A percentile compares a stretch with the other conserved stretches of the same genome.
Evolutionary conservation across 2,329 filamentous ascomycete genomes (phyloP).

Genomic region (Cladosporium oxysporum): DNA sequence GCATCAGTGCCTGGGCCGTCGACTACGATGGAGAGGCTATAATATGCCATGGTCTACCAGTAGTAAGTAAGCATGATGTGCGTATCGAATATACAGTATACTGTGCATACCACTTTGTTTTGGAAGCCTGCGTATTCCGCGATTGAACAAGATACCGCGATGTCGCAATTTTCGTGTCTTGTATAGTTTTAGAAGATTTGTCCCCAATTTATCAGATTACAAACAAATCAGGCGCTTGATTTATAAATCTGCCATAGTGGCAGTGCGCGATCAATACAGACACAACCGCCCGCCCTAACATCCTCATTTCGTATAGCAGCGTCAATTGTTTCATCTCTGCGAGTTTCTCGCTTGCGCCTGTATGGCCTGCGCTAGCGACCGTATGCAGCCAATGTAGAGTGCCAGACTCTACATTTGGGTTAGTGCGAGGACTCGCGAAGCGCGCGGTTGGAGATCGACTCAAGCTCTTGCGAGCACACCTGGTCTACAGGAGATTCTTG

Average conservation of each 20-base stretch:
- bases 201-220: no score
- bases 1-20: slow-evolving; percentile 16
- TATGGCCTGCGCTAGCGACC: background rate
- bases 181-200: no score
- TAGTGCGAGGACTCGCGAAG: background rate
- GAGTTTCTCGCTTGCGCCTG: background rate
- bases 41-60: background rate
- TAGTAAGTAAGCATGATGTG: background rate
- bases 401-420: background rate
- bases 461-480: background rate
- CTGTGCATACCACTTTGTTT: background rate
- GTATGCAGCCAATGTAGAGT: background rate
- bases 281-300: background rate
- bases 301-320: background rate
- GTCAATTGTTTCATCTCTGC: background rate
- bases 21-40: slow-evolving; percentile 19
- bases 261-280: background rate
- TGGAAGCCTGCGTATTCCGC: background rate
- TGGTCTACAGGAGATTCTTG: background rate
- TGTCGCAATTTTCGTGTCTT: no score
- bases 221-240: background rate
- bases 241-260: background rate
- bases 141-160: background rate
- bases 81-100: background rate
- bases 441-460: background rate